Base-by-base conservation (phyloP, 805 yeast genomes). In the Cyberlindnera veronae region DNA sequence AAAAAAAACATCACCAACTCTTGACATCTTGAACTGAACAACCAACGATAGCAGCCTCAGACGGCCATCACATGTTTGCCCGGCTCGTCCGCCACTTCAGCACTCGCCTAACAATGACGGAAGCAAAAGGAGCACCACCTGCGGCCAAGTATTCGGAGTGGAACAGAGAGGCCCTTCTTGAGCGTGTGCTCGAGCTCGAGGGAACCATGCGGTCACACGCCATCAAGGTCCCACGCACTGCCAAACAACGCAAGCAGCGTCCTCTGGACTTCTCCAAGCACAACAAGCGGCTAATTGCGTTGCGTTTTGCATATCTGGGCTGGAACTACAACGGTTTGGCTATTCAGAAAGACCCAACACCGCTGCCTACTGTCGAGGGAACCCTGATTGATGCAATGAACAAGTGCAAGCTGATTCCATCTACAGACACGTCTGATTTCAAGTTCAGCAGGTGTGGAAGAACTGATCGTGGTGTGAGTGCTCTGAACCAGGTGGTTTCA, bases 401-500 rank as follows among this genome's bases (percentile, higher is more conserved):
- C 34, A 76, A 71, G 46, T 78, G 91, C 21, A 79, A 73, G 48
- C 60, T 93, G 45, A 78, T 93, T 10, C 72, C 78, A 9, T 68
- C 77, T 2, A 53, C 72, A 17, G 80, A 76, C 16, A 81, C 88
- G 0, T 66, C 66, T 7, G 79, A 77, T 2, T 85, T 81, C 55
- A 71, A 75, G 12, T 89, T 90, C 60, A 84, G 95, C 50, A 68
- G 97, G 47, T 93, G 98, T 64, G 98, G 98, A 0, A 71, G 98
- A 54, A 91, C 98, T 0, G 98, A 91, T 55, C 79, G 77, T 50
- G 98, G 97, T n/a, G 98, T 91, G 12, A 86, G 96, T 66, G 99
- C 99, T 0, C 77, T 93, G 82, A 85, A 87, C 49, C 99, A 93
- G 62, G 98, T 93, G 3, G 82, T 93, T 5, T 81, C 96, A 1